Evolutionary conservation across 305 asterid genomes (phyloP), one percentile per base, ranked within the genome.

Genomic region (Galium porrigens): DNA sequence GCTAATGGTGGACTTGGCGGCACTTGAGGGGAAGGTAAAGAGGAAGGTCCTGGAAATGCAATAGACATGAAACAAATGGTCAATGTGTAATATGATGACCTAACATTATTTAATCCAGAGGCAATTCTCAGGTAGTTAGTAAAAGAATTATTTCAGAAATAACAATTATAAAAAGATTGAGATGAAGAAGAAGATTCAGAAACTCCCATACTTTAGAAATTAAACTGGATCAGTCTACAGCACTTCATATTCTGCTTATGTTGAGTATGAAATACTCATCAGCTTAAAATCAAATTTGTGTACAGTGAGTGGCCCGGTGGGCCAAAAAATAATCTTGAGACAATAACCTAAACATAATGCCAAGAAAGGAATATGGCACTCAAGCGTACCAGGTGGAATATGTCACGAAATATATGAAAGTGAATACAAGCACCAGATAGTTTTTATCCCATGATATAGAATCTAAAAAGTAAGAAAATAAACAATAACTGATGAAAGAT

Each of bases 1-100:
- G 96, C 94, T 66, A 22, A 60, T 0, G 81, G 77, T 20, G 95
- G 82, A 68, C 70, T 70, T n/a, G 95, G 87, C 52, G 99, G 77
- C 37, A 69, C 65, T 77, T 68, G 76, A 0, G 94, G 89, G 71
- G 96, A 76, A 70, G 66, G 68, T 70, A 64, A 67, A 58, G 89
- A 61, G 14, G 84, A 62, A 17, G 78, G 64, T 61, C 82, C 92
- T 77, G 77, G 67, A 80, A 73, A 77, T 25, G 59, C 51, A 66
- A 58, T 33, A 60, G 37, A 39, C 65, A 56, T 36, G 37, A 54
- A 56, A 34, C 42, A 55, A 58, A 37, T 42, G 41, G 20, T 34
- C 54, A 14, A 42, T 54, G 52, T 34, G 20, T 32, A 8, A 46
- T 1, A 32, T 10, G 1, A 27, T 27, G 10, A 27, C 20, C 3